Conservation (phyloP, 768 basidiomycete genomes). For the Strobilomyces echinocephalus region DNA sequence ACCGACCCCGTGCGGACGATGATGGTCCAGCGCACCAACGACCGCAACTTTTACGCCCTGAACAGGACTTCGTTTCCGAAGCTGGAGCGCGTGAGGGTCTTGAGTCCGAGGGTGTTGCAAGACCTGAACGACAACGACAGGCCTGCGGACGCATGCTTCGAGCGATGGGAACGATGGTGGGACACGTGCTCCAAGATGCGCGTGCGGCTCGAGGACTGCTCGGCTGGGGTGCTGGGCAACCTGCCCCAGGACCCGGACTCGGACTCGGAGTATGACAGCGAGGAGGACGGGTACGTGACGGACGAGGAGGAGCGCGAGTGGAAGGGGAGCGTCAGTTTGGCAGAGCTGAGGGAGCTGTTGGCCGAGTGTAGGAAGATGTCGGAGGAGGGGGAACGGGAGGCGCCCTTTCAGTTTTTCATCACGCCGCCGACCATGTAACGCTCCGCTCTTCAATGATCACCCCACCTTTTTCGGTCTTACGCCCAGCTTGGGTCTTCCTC, state of each 20-base stretch:
- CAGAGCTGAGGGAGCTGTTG: conserved; percentile 48
- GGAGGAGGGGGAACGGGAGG: conserved; percentile 29
- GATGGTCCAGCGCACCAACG: conserved; percentile 54
- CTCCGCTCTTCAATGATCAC: conserved; percentile 15
- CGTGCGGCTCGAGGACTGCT: conserved; percentile 71
- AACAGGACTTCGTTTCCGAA: conserved; percentile 58
- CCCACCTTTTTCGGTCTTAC: conserved; percentile 60
- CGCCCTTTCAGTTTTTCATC: conserved; percentile 19
- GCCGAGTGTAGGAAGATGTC: conserved; percentile 51
- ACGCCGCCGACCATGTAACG: conserved; percentile 5
- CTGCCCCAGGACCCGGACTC: conserved; percentile 30
- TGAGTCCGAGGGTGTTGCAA: conserved; percentile 51
- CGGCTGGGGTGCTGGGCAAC: conserved; percentile 55
- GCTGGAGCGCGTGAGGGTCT: conserved; percentile 52
- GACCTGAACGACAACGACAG: conserved; percentile 55
- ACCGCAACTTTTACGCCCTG: conserved; percentile 54
- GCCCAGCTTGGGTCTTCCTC: conserved; percentile 43
- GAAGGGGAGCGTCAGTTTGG: conserved; percentile 28
- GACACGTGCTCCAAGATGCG: conserved; percentile 43
- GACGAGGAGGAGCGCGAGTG: conserved; percentile 31
- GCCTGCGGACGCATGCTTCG: conserved; percentile 37
- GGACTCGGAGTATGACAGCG: conserved; percentile 29
- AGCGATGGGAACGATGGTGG: conserved; percentile 73
- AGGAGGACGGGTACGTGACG: conserved; percentile 31
- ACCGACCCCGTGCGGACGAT: conserved; percentile 41